Percentiles rank a stretch among this genome's conserved stretches.
phyloP scores from a whole-genome alignment of 805 yeast genomes.

The Ogataea nakhonphanomensis region DNA sequence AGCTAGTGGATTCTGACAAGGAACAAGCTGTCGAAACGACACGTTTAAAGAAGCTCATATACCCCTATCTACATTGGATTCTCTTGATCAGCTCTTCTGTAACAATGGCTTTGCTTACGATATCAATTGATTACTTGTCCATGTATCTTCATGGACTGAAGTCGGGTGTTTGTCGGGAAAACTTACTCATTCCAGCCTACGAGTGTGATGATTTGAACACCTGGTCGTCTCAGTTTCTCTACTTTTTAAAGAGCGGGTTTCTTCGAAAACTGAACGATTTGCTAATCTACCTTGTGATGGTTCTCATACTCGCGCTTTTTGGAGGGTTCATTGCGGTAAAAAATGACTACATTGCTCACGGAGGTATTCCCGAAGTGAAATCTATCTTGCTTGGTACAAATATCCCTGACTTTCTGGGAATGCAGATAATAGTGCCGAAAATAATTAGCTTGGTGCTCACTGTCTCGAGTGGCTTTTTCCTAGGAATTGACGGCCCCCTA shows the following conservation, averaged over 20 bases:
- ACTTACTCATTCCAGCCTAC: constrained; percentile 25
- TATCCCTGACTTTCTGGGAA: constrained; percentile 49
- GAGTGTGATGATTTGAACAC: constrained; percentile 33
- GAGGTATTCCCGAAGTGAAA: constrained; percentile 76
- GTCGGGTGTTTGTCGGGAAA: constrained; percentile 46
- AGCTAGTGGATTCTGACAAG: constrained; percentile 13
- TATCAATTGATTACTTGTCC: constrained; percentile 46
- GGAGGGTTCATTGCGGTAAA: constrained; percentile 33
- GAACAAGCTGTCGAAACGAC: constrained; percentile 1
- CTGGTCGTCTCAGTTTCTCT: constrained; percentile 34
- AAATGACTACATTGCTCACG: constrained; percentile 40
- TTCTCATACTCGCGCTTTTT: constrained; percentile 37
- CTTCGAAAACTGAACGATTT: constrained; percentile 28
- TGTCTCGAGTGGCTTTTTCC: constrained; percentile 75
- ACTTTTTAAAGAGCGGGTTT: constrained; percentile 26
- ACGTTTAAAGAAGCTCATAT: constrained; percentile 11
- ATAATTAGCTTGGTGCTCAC: constrained; percentile 57
- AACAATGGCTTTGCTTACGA: constrained; percentile 45
- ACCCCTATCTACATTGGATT: constrained; percentile 42
- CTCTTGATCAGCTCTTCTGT: constrained; percentile 44
- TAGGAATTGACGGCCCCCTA: constrained; percentile 85
- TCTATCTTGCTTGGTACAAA: constrained; percentile 64
- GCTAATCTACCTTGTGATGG: constrained; percentile 36
- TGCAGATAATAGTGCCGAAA: constrained; percentile 52
- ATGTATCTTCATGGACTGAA: constrained; percentile 51